Conservation (phyloP, 73 alveolate species). For the Paramecium bursaria region DNA sequence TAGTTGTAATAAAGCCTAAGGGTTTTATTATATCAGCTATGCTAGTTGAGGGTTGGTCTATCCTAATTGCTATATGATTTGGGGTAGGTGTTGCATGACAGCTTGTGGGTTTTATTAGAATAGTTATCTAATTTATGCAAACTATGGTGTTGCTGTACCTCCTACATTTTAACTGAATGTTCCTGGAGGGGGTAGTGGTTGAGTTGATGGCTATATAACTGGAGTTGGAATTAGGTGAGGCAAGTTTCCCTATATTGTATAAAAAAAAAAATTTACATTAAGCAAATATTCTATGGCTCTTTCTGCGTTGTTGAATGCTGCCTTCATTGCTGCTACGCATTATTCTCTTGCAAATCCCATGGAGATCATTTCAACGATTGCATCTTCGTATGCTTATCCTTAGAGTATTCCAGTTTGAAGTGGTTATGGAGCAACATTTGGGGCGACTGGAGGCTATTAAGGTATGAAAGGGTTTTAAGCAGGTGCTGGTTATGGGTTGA, state of each 20-base stretch:
- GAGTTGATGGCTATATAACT: neutral
- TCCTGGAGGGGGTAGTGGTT: conserved; percentile 25
- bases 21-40: conserved; percentile 55
- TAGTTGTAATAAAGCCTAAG: conserved; percentile 57
- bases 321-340: conserved; percentile 61
- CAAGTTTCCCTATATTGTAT: conserved; percentile 27
- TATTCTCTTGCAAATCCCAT: conserved; percentile 67
- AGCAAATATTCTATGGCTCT: conserved; percentile 69
- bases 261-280: neutral
- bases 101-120: conserved; percentile 67
- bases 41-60: conserved; percentile 58
- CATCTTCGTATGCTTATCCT: conserved; percentile 61
- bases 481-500: conserved; percentile 44
- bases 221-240: neutral
- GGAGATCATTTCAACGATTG: conserved; percentile 34
- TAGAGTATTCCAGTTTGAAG: conserved; percentile 28
- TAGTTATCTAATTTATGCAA: conserved; percentile 26
- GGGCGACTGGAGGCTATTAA: conserved; percentile 31
- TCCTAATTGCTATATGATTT: conserved; percentile 22
- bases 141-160: neutral
- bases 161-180: neutral
- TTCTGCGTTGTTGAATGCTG: conserved; percentile 69
- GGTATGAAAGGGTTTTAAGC: neutral
- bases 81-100: conserved; percentile 46
- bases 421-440: conserved; percentile 25